These are phyloP conservation scores for Cucumis cinereus DNA, from an alignment of 306 rosid species.

Conservation along the genomic window DNA sequence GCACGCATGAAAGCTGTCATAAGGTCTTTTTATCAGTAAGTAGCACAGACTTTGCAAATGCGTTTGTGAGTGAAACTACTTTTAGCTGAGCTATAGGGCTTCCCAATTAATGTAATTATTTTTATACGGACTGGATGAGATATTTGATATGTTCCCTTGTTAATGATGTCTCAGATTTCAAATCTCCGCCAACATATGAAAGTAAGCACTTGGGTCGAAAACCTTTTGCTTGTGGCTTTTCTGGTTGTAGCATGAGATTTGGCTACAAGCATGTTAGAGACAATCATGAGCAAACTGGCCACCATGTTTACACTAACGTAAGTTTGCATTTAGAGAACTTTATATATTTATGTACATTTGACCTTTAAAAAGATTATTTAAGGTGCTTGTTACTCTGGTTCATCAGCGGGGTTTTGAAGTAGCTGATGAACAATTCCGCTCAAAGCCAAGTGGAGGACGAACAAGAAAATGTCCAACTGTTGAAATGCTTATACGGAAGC, in stretches of 20 bases:
- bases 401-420: constrained; percentile 72
- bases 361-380: neutral
- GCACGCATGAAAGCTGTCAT: constrained; percentile 40
- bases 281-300: constrained; percentile 47
- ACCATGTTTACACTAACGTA: constrained; percentile 45
- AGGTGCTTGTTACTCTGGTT: neutral
- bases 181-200: constrained; percentile 61
- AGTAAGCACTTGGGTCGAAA: constrained; percentile 51
- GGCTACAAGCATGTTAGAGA: constrained; percentile 79
- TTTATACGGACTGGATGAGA: neutral
- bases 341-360: neutral
- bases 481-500: constrained; percentile 60
- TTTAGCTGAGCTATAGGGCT: neutral
- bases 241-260: constrained; percentile 68
- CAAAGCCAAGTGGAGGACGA: constrained; percentile 64
- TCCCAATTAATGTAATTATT: neutral
- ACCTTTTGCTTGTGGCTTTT: constrained; percentile 52
- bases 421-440: constrained; percentile 50
- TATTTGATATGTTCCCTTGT: neutral
- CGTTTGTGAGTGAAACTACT: neutral
- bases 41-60: neutral
- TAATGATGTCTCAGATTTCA: constrained; percentile 34
- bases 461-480: constrained; percentile 54
- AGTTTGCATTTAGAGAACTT: constrained; percentile 9
- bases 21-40: constrained; percentile 52